phyloP scores from a whole-genome alignment of 2,329 filamentous ascomycete genomes.

The Pseudogymnoascus sp. region DNA sequence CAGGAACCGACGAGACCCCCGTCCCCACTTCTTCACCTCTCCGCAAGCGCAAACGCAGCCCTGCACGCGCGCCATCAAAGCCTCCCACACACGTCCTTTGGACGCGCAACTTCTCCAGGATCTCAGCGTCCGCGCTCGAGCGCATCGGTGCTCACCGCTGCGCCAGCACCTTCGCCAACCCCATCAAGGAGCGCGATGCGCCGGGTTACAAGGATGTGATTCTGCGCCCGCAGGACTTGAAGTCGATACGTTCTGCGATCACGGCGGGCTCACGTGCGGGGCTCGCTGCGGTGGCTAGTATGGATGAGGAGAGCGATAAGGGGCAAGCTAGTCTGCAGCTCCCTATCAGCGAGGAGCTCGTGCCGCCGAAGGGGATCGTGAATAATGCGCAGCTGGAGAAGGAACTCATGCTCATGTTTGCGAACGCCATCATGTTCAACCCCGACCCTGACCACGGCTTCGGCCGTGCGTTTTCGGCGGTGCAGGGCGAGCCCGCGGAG shows the following conservation, averaged over 20 bases:
- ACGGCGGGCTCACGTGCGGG: constrained; percentile 64
- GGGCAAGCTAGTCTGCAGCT: constrained; percentile 53
- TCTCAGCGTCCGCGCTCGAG: constrained; percentile 65
- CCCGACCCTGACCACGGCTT: constrained; percentile 68
- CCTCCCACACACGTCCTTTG: constrained; percentile 65
- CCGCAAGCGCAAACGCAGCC: constrained; percentile 48
- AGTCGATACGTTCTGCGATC: constrained; percentile 68
- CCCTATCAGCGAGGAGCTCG: constrained; percentile 65
- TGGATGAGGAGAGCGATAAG: constrained; percentile 50
- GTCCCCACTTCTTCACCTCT: constrained; percentile 31
- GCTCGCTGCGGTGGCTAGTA: constrained; percentile 50
- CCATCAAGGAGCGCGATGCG: constrained; percentile 66
- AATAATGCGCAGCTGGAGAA: constrained; percentile 90
- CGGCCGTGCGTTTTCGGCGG: constrained; percentile 50
- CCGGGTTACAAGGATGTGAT: constrained; percentile 70
- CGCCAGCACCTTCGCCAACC: constrained; percentile 72
- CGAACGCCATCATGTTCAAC: constrained; percentile 98
- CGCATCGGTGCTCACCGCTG: constrained; percentile 70
- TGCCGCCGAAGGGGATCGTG: constrained; percentile 83
- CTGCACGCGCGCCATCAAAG: constrained; percentile 41
- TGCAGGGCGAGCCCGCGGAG: constrained; percentile 32
- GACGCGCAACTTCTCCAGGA: constrained; percentile 68
- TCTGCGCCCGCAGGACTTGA: constrained; percentile 68
- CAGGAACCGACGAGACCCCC: constrained; percentile 41
- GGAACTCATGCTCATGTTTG: constrained; percentile 93